phyloP scores from a whole-genome alignment of 768 basidiomycete species.

The Podaxis sp. region DNA sequence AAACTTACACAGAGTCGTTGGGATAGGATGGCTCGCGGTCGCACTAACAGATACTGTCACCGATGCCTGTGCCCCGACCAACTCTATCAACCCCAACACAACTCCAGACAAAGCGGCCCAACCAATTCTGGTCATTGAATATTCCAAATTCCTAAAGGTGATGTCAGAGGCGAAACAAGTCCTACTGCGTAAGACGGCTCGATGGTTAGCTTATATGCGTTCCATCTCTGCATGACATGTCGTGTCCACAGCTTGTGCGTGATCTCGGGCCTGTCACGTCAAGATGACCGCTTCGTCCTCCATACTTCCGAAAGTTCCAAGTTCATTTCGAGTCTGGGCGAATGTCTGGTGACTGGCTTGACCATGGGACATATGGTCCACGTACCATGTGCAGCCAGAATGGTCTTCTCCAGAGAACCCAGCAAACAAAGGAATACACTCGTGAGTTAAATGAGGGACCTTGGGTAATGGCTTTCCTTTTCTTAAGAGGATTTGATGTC shows the following conservation, averaged over 20 bases:
- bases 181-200: background rate
- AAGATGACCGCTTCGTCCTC: too few relatives aligned
- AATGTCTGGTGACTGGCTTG: background rate
- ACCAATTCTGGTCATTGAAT: slow-evolving; percentile 1
- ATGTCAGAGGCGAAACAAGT: too few relatives aligned
- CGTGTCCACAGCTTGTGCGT: background rate
- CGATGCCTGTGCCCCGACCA: slow-evolving; percentile 5
- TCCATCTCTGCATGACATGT: background rate
- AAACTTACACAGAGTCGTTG: slow-evolving; percentile 47
- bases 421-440: background rate
- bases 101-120: background rate
- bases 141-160: background rate
- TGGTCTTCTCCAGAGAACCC: background rate
- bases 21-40: slow-evolving; percentile 47
- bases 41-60: slow-evolving; percentile 37
- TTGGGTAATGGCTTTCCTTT: background rate
- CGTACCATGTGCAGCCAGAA: background rate
- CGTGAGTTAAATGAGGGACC: background rate
- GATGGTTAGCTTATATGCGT: background rate
- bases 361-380: slow-evolving; percentile 3
- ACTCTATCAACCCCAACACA: slow-evolving; percentile 1
- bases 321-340: background rate
- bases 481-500: background rate
- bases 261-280: too few relatives aligned
- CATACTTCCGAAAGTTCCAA: too few relatives aligned